Conservation (phyloP, 495 filamentous ascomycete genomes). For the Daldinia childiae region DNA sequence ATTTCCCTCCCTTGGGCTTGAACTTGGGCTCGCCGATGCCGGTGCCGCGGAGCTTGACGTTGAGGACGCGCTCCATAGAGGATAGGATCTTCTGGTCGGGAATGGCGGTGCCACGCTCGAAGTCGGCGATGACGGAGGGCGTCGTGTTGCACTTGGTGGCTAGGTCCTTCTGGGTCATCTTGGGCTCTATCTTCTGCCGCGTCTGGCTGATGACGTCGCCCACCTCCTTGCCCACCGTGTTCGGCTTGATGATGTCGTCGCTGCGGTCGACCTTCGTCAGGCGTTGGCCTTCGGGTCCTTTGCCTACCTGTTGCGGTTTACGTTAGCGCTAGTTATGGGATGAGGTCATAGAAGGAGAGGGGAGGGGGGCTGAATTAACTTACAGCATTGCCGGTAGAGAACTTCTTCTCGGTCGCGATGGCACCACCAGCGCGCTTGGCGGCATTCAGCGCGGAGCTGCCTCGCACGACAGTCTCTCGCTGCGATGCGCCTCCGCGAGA, state of each 20-base stretch:
- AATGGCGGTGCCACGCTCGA: slow-evolving; percentile 81
- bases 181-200: slow-evolving; percentile 74
- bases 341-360: slow-evolving; percentile 4
- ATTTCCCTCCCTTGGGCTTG: slow-evolving; percentile 66
- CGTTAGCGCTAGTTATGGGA: slow-evolving; percentile 5
- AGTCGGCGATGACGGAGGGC: slow-evolving; percentile 78
- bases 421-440: slow-evolving; percentile 81
- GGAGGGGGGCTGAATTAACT: slow-evolving; percentile 43
- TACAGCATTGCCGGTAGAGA: slow-evolving; percentile 77
- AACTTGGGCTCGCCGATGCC: slow-evolving; percentile 82
- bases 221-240: slow-evolving; percentile 82
- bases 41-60: slow-evolving; percentile 81
- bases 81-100: slow-evolving; percentile 87
- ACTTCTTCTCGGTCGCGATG: slow-evolving; percentile 95
- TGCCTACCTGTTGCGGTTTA: slow-evolving; percentile 41
- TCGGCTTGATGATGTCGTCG: slow-evolving; percentile 97
- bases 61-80: slow-evolving; percentile 83
- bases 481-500: slow-evolving; percentile 67
- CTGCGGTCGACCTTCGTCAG: slow-evolving; percentile 97
- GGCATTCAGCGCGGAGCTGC: slow-evolving; percentile 88
- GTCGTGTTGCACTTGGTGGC: slow-evolving; percentile 94
- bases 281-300: slow-evolving; percentile 81
- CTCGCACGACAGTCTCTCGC: slow-evolving; percentile 87
- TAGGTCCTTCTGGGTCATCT: slow-evolving; percentile 97
- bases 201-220: slow-evolving; percentile 82